A percentile compares a stretch with the other conserved stretches of the same genome.
phyloP scores from a whole-genome alignment of 2,329 filamentous ascomycete species.

The Cladophialophora psammophila region DNA sequence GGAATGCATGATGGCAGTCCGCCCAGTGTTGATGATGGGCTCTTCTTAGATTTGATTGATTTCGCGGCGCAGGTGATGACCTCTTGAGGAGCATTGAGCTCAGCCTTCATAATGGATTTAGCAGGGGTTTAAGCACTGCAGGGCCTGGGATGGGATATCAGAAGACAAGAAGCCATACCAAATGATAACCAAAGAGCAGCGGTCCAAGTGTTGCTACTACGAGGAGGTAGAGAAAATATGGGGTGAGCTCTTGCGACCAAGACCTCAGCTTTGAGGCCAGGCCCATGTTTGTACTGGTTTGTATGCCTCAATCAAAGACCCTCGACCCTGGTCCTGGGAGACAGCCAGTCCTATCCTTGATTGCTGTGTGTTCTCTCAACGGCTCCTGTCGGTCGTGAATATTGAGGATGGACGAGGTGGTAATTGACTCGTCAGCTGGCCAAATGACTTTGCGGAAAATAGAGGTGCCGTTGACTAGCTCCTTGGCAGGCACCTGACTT shows the following conservation, averaged over 20 bases:
- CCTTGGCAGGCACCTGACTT: background rate
- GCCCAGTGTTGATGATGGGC: conserved; percentile 69
- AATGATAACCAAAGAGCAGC: conserved; percentile 91
- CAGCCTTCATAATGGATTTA: conserved; percentile 65
- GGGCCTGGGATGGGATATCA: background rate
- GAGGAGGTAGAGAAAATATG: conserved; percentile 79
- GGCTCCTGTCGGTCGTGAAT: background rate
- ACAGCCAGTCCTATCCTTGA: background rate
- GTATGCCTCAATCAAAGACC: background rate
- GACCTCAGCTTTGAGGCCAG: conserved; percentile 33
- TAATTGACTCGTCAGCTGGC: background rate
- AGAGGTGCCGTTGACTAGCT: background rate
- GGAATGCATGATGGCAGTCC: conserved; percentile 82
- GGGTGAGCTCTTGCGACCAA: conserved; percentile 41
- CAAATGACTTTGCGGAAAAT: background rate
- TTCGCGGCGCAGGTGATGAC: conserved; percentile 84
- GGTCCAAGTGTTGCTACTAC: conserved; percentile 81
- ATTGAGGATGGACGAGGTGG: background rate
- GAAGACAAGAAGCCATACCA: conserved; percentile 62
- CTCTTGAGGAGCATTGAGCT: conserved; percentile 93
- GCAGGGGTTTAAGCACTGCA: background rate
- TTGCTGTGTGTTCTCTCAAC: background rate
- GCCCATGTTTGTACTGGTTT: conserved; percentile 22
- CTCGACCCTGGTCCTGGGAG: background rate
- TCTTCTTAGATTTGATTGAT: conserved; percentile 49